phyloP scores from a whole-genome alignment of 371 early-diverging fungal genomes.

The Syncephalis plumigaleata region DNA sequence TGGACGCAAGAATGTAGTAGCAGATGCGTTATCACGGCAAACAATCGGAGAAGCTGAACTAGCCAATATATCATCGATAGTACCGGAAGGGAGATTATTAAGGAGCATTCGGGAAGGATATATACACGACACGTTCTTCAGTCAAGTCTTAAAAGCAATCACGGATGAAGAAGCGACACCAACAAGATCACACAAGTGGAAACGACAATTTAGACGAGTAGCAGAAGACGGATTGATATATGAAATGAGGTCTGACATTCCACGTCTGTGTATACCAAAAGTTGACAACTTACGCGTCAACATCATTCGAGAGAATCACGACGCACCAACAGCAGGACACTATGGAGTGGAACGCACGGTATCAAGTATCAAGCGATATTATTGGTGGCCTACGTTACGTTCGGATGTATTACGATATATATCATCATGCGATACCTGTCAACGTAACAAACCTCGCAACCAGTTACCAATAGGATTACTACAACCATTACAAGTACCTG shows the following conservation, averaged over 20 bases:
- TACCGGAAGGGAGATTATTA: neutral
- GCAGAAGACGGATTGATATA: neutral
- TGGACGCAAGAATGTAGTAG: conserved; percentile 11
- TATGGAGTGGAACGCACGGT: conserved; percentile 21
- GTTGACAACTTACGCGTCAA: neutral
- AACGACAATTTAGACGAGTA: too few relatives aligned
- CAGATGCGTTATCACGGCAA: conserved; percentile 8
- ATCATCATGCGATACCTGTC: conserved; percentile 20
- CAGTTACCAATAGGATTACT: conserved; percentile 17
- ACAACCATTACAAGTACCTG: conserved; percentile 12
- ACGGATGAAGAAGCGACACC: neutral
- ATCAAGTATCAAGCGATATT: conserved; percentile 13
- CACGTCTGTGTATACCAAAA: neutral
- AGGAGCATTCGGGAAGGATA: neutral
- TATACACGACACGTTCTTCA: neutral
- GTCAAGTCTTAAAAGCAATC: neutral
- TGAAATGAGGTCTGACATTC: neutral
- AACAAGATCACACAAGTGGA: neutral
- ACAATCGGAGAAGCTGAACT: conserved; percentile 2
- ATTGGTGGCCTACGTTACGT: conserved; percentile 22
- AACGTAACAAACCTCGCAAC: conserved; percentile 9
- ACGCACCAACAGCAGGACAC: conserved; percentile 22
- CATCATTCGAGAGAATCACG: conserved; percentile 15
- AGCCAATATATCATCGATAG: conserved; percentile 2
- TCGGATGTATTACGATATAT: conserved; percentile 17